Conservation (phyloP, 108 stramenopile genomes). For the Pseudonitzschia multistriata region DNA sequence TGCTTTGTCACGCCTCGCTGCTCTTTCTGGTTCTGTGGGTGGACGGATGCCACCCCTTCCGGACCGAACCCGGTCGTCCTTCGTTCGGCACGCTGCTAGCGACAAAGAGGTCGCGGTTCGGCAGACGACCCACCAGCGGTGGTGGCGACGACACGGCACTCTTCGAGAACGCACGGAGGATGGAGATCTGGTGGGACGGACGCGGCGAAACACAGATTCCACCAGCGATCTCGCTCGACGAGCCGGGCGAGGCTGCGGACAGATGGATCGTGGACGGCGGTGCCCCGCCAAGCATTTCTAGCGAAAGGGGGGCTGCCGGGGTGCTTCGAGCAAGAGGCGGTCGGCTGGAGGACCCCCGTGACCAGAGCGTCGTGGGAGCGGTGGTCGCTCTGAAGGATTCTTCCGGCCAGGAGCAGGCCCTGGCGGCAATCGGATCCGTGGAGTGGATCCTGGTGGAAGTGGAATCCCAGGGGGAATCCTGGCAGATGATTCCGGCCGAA, state of each 20-base stretch:
- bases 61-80: background rate
- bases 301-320: background rate
- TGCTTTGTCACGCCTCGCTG: background rate
- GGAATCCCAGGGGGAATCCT: background rate
- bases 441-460: slow-evolving; percentile 23
- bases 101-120: too few species aligned
- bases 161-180: background rate
- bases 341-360: background rate
- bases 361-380: background rate
- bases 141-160: background rate
- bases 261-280: background rate
- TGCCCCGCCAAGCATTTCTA: background rate
- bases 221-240: background rate
- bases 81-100: too few species aligned
- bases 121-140: background rate
- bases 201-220: background rate
- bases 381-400: background rate
- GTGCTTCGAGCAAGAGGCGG: background rate
- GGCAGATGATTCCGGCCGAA: slow-evolving; percentile 40
- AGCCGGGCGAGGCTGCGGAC: background rate
- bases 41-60: background rate
- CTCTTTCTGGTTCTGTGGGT: background rate
- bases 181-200: slow-evolving; percentile 6
- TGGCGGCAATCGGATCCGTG: slow-evolving; percentile 25
- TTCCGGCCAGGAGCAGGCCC: slow-evolving; percentile 25